Conservation (phyloP, 495 filamentous ascomycete genomes). For the Tuber microsphaerosporum region DNA sequence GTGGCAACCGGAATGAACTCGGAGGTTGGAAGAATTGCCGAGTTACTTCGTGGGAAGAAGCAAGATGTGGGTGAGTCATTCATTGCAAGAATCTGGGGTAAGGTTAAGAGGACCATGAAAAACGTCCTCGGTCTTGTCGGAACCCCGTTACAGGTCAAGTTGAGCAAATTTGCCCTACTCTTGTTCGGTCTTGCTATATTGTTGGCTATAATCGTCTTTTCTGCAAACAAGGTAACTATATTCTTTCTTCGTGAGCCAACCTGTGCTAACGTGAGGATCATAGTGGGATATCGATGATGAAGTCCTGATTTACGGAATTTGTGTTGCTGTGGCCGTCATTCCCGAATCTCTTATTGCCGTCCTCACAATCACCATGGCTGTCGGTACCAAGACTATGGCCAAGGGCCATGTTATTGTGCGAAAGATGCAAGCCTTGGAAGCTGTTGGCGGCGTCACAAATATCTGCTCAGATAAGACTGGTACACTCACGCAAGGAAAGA, state of each 20-base stretch:
- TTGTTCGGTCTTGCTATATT: slow-evolving; percentile 64
- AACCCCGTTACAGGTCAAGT: slow-evolving; percentile 61
- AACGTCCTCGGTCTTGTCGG: slow-evolving; percentile 59
- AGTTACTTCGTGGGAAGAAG: slow-evolving; percentile 51
- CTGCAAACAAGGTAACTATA: slow-evolving; percentile 47
- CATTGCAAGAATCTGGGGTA: slow-evolving; percentile 41
- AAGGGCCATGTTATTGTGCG: slow-evolving; percentile 62
- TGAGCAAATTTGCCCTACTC: slow-evolving; percentile 62
- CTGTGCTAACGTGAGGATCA: slow-evolving; percentile 1
- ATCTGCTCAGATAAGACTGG: slow-evolving; percentile 61
- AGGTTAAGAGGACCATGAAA: slow-evolving; percentile 43
- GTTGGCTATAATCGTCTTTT: slow-evolving; percentile 63
- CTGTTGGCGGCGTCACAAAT: slow-evolving; percentile 54
- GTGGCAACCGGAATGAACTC: slow-evolving; percentile 65
- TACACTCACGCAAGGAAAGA: slow-evolving; percentile 56
- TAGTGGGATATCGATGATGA: slow-evolving; percentile 54
- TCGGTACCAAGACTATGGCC: slow-evolving; percentile 67
- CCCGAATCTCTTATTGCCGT: slow-evolving; percentile 70
- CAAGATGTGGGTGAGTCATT: slow-evolving; percentile 33
- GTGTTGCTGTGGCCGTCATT: slow-evolving; percentile 64
- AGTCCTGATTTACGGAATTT: slow-evolving; percentile 61
- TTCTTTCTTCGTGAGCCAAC: neutral
- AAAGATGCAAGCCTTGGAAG: slow-evolving; percentile 59
- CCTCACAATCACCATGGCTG: slow-evolving; percentile 67
- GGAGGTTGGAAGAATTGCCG: slow-evolving; percentile 64